Evolutionary conservation across 176 grass and related monocot species (phyloP).

Genomic region (bread wheat (Triticum aestivum)): DNA sequence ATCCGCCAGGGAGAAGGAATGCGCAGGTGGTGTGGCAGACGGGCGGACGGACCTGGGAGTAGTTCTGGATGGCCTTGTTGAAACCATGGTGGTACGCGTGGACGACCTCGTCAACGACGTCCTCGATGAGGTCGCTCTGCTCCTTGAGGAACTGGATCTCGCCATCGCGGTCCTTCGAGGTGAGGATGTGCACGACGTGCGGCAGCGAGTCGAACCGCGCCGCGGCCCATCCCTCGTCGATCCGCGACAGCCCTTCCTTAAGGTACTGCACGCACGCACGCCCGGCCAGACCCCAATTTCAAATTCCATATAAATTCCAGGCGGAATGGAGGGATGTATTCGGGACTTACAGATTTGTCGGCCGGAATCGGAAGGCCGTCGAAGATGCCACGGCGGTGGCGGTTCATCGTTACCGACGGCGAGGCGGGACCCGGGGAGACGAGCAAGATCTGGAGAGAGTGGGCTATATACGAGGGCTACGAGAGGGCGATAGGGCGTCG

Average conservation of each 20-base stretch:
- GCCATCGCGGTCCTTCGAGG: constrained; percentile 84
- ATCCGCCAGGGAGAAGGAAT: not conserved
- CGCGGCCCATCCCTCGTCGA: constrained; percentile 87
- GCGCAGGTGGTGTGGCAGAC: not conserved
- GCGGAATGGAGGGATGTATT: not conserved
- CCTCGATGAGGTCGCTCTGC: constrained; percentile 91
- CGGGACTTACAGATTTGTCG: constrained; percentile 68
- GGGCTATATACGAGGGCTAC: not conserved
- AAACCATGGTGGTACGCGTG: constrained; percentile 98
- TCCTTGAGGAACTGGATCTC: constrained; percentile 96
- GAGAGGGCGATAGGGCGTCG: not conserved
- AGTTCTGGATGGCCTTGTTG: constrained; percentile 98
- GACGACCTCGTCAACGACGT: constrained; percentile 91
- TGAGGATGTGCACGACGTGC: constrained; percentile 95
- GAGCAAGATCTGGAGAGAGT: constrained; percentile 25
- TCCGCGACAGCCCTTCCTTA: constrained; percentile 78
- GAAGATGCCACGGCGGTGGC: constrained; percentile 66
- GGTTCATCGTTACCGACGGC: constrained; percentile 56
- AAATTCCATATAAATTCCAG: not conserved
- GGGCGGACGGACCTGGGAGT: constrained; percentile 59
- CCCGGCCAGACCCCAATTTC: not conserved
- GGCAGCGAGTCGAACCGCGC: constrained; percentile 93
- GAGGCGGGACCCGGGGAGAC: not conserved
- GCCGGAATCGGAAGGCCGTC: constrained; percentile 87
- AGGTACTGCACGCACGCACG: constrained; percentile 55